Evolutionary conservation across 768 basidiomycete genomes (phyloP).

Genomic region (Psilocybe cyanescens): DNA sequence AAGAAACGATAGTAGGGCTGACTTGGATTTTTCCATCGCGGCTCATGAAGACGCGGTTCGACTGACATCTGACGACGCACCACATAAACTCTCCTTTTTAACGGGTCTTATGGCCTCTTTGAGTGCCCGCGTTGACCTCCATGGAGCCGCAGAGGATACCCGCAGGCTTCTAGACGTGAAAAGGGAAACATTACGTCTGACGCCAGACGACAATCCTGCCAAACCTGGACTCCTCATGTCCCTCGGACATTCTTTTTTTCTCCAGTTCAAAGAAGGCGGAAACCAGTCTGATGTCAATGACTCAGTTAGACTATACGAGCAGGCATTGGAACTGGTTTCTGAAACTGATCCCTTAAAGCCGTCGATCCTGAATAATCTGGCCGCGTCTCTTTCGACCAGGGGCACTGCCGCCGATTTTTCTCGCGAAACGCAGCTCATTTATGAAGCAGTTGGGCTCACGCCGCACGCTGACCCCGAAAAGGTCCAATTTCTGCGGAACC

Average conservation of each 20-base stretch:
- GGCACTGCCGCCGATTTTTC: background rate
- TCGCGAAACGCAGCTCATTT: background rate
- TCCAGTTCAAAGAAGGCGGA: background rate
- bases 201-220: background rate
- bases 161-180: background rate
- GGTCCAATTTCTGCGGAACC: background rate
- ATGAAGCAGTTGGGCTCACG: background rate
- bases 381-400: background rate
- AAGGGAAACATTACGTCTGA: background rate
- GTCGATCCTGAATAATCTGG: slow-evolving; percentile 8
- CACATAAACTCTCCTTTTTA: slow-evolving; percentile 1
- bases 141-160: background rate
- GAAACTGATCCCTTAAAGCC: background rate
- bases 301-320: background rate
- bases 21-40: background rate
- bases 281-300: background rate
- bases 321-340: background rate
- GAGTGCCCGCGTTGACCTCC: background rate
- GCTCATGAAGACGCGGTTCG: slow-evolving; percentile 2
- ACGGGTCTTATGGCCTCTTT: background rate
- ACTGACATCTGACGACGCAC: background rate
- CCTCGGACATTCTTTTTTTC: slow-evolving; percentile 6
- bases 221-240: background rate
- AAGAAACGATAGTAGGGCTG: background rate
- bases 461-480: background rate